Percentiles rank a stretch among this genome's conserved stretches.
phyloP scores from a whole-genome alignment of 768 basidiomycete species.

The Agaricus bisporus region DNA sequence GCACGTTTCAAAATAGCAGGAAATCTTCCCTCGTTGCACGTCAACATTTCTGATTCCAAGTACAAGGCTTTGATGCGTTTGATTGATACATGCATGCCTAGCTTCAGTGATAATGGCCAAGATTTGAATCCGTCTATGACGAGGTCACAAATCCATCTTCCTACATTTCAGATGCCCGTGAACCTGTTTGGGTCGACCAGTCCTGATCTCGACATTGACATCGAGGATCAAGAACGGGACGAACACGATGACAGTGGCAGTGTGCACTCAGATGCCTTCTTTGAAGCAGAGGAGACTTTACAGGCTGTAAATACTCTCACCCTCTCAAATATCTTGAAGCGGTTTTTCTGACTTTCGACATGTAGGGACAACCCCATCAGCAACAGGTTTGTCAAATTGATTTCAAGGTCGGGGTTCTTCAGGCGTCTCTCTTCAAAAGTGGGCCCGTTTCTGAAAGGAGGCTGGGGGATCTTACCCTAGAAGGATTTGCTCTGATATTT shows the following conservation, averaged over 20 bases:
- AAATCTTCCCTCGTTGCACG: constrained; percentile 76
- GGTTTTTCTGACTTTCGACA: neutral
- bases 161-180: constrained; percentile 45
- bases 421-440: constrained; percentile 74
- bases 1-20: constrained; percentile 89
- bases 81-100: constrained; percentile 85
- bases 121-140: constrained; percentile 12
- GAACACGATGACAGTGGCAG: constrained; percentile 31
- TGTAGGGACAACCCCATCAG: constrained; percentile 34
- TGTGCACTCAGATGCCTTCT: constrained; percentile 46
- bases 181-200: constrained; percentile 48
- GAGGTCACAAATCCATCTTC: constrained; percentile 18
- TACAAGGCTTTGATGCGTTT: constrained; percentile 91
- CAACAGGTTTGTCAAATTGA: constrained; percentile 75
- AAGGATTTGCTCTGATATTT: constrained; percentile 72
- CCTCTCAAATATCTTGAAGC: neutral
- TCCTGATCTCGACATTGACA: constrained; percentile 57
- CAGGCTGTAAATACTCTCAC: constrained; percentile 36
- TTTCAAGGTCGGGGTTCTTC: constrained; percentile 81
- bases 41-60: constrained; percentile 88
- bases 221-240: constrained; percentile 38
- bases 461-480: constrained; percentile 74
- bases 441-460: constrained; percentile 55
- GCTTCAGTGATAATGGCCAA: constrained; percentile 54
- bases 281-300: constrained; percentile 62